Conservation (phyloP, 257 asterid species). For the Solanum pinnatisectum region DNA sequence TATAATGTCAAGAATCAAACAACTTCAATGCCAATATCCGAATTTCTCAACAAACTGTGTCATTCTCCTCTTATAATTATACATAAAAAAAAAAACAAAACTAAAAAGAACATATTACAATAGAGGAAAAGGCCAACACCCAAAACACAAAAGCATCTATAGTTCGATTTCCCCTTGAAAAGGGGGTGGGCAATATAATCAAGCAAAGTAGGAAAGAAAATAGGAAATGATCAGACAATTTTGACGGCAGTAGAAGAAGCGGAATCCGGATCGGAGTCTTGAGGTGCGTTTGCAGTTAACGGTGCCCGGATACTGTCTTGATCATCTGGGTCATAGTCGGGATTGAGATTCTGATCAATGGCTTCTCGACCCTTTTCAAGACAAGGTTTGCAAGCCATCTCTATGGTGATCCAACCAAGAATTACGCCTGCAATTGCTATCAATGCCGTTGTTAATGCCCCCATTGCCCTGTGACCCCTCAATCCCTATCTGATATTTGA, state of each 20-base stretch:
- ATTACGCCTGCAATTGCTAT: constrained; percentile 71
- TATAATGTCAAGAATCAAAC: not conserved
- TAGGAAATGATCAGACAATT: constrained; percentile 20
- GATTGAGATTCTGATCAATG: constrained; percentile 81
- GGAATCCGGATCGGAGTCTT: not conserved
- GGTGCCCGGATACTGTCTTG: constrained; percentile 38
- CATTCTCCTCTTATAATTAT: not conserved
- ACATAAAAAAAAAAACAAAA: not conserved
- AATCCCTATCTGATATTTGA: not conserved
- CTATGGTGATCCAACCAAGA: constrained; percentile 84
- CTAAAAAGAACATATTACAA: not conserved
- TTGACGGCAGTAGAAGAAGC: constrained; percentile 26
- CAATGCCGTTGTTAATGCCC: constrained; percentile 58
- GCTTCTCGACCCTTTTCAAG: constrained; percentile 89
- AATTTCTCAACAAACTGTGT: not conserved
- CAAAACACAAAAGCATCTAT: not conserved
- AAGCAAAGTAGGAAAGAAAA: not conserved
- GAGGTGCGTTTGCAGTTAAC: constrained; percentile 23
- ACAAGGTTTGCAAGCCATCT: constrained; percentile 89
- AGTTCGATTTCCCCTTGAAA: not conserved
- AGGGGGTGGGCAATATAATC: not conserved
- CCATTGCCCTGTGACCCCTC: not conserved
- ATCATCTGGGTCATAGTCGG: constrained; percentile 80
- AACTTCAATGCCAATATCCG: not conserved
- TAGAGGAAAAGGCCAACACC: not conserved